phyloP scores from a whole-genome alignment of 768 basidiomycete species.

The Mycena crocata region DNA sequence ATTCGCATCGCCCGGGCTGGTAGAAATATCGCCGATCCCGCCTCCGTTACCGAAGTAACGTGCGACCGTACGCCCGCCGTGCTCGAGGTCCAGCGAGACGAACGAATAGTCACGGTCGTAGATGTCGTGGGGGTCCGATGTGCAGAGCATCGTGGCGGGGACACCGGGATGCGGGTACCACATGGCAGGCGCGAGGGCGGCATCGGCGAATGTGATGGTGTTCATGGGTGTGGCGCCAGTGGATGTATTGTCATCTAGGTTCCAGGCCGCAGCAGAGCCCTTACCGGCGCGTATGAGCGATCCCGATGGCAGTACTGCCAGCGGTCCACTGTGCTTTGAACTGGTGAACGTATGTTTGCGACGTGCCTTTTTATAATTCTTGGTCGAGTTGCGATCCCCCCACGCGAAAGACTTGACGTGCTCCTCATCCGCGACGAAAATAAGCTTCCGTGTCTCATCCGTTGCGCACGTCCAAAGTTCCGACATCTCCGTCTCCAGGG shows the following conservation, averaged over 20 bases:
- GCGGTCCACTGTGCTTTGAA: slow-evolving; percentile 30
- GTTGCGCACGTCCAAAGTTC: slow-evolving; percentile 1
- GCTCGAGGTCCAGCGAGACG: slow-evolving; percentile 30
- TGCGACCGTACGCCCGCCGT: slow-evolving; percentile 7
- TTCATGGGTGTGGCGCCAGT: slow-evolving; percentile 30
- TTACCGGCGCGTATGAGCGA: slow-evolving; percentile 40
- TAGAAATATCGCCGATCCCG: slow-evolving; percentile 39
- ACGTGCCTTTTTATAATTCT: background rate
- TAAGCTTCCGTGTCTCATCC: slow-evolving; percentile 23
- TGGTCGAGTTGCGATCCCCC: slow-evolving; percentile 3
- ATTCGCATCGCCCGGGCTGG: slow-evolving; percentile 42
- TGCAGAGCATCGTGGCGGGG: slow-evolving; percentile 4
- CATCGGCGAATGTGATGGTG: slow-evolving; percentile 2
- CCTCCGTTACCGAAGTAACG: slow-evolving; percentile 47
- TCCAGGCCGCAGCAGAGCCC: slow-evolving; percentile 41
- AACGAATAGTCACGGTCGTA: slow-evolving; percentile 21
- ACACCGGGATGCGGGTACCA: slow-evolving; percentile 9
- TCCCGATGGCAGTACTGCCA: slow-evolving; percentile 37
- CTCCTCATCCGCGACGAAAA: slow-evolving; percentile 24
- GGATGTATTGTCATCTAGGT: slow-evolving; percentile 38
- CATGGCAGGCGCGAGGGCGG: background rate
- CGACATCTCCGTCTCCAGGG: slow-evolving; percentile 16
- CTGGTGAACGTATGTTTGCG: slow-evolving; percentile 41
- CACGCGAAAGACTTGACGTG: slow-evolving; percentile 32
- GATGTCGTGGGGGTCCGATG: slow-evolving; percentile 2